These are phyloP conservation scores for Skeletonema costatum DNA, from an alignment of 108 stramenopile species.

Conservation along the genomic window DNA sequence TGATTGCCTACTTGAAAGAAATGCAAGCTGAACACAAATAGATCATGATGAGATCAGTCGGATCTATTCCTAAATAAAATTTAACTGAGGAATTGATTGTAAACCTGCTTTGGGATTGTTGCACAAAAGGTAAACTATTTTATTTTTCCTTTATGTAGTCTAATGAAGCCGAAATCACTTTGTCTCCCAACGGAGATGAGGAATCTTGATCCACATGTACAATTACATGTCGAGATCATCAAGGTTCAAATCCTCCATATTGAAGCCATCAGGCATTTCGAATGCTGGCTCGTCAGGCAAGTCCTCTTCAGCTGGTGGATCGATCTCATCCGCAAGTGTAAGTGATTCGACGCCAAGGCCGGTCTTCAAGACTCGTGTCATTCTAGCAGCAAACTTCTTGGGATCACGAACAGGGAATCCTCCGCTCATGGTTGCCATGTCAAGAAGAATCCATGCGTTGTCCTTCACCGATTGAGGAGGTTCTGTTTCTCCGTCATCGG, in stretches of 20 bases:
- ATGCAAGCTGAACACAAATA: slow-evolving; percentile 37
- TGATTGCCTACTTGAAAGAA: slow-evolving; percentile 77
- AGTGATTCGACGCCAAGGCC: slow-evolving; percentile 82
- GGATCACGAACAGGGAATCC: slow-evolving; percentile 93
- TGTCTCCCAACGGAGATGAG: neutral
- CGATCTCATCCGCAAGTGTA: slow-evolving; percentile 88
- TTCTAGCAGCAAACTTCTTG: slow-evolving; percentile 85
- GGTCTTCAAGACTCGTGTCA: slow-evolving; percentile 82
- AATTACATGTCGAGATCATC: slow-evolving; percentile 2
- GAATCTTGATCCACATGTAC: neutral
- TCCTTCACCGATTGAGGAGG: slow-evolving; percentile 82
- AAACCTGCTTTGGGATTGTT: too few species aligned
- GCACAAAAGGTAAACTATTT: neutral
- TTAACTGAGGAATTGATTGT: neutral
- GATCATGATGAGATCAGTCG: neutral
- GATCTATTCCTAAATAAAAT: too few species aligned
- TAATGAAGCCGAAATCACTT: neutral
- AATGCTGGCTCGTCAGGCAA: slow-evolving; percentile 82
- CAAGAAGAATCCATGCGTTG: slow-evolving; percentile 94
- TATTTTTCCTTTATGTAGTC: too few species aligned
- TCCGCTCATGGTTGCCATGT: slow-evolving; percentile 94
- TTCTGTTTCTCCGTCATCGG: slow-evolving; percentile 68
- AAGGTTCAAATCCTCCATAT: slow-evolving; percentile 60
- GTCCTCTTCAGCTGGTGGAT: slow-evolving; percentile 92
- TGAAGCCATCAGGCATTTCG: slow-evolving; percentile 43